Percentiles rank a stretch among this genome's conserved stretches.
These are phyloP conservation scores for Metschnikowia borealis DNA, from an alignment of 805 yeast genomes.

Conservation along the genomic window DNA sequence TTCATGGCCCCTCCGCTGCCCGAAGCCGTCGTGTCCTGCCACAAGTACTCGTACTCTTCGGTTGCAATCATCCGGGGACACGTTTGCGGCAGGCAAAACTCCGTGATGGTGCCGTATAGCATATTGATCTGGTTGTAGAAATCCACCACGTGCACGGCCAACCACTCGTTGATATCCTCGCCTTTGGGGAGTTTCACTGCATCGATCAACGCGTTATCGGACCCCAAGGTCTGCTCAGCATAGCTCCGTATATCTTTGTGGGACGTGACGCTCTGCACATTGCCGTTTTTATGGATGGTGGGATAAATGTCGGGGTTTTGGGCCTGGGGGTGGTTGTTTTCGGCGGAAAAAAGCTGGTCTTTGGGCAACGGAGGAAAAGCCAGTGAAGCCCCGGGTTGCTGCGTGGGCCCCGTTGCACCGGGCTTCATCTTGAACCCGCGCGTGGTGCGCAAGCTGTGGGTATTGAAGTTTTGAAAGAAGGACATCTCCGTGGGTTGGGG, in stretches of 20 bases:
- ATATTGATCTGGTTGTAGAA: slow-evolving; percentile 94
- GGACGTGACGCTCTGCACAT: slow-evolving; percentile 35
- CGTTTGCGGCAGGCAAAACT: slow-evolving; percentile 89
- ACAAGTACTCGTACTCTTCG: slow-evolving; percentile 90
- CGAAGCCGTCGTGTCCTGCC: slow-evolving; percentile 71
- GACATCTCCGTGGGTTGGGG: slow-evolving; percentile 23
- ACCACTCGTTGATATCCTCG: slow-evolving; percentile 90
- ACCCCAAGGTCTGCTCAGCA: slow-evolving; percentile 93
- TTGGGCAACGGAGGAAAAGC: slow-evolving; percentile 29
- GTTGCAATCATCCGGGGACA: slow-evolving; percentile 99
- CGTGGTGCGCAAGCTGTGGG: slow-evolving; percentile 40
- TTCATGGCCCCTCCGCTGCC: slow-evolving; percentile 32
- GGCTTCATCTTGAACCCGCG: slow-evolving; percentile 42
- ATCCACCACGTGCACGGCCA: slow-evolving; percentile 96
- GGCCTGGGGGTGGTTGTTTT: slow-evolving; percentile 1
- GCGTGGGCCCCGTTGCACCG: slow-evolving; percentile 37
- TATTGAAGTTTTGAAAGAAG: slow-evolving; percentile 42
- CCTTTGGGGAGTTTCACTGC: slow-evolving; percentile 93
- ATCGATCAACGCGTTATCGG: slow-evolving; percentile 83
- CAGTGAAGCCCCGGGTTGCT: slow-evolving; percentile 29
- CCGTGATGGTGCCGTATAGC: slow-evolving; percentile 94
- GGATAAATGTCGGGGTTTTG: slow-evolving; percentile 19
- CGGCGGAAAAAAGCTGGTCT: slow-evolving; percentile 9
- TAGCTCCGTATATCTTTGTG: slow-evolving; percentile 79
- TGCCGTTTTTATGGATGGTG: slow-evolving; percentile 24